Evolutionary conservation across 2,329 filamentous ascomycete species (phyloP).

Genomic region (Elsinoe arachidis): DNA sequence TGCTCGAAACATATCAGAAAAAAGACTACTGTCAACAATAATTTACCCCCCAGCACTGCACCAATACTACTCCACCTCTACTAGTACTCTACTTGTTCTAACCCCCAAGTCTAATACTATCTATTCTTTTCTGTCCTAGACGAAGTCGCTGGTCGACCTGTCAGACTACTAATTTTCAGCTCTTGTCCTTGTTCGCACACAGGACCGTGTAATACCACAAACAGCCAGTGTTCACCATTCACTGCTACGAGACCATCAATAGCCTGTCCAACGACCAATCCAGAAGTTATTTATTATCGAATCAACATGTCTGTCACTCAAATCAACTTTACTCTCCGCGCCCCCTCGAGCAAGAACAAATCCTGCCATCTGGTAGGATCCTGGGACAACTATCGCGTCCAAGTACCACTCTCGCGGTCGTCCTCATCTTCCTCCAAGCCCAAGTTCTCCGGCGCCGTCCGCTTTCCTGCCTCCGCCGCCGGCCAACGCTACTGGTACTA

Average conservation of each 20-base stretch:
- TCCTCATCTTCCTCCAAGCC: slow-evolving; percentile 64
- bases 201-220: slow-evolving; percentile 17
- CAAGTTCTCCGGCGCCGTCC: slow-evolving; percentile 92
- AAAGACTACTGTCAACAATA: slow-evolving; percentile 19
- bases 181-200: slow-evolving; percentile 40
- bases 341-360: slow-evolving; percentile 82
- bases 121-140: slow-evolving; percentile 16
- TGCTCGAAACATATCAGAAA: slow-evolving; percentile 29
- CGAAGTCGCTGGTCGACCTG: slow-evolving; percentile 36
- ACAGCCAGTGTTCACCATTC: slow-evolving; percentile 17
- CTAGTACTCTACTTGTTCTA: slow-evolving; percentile 12
- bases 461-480: slow-evolving; percentile 79
- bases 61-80: slow-evolving; percentile 12
- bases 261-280: slow-evolving; percentile 17
- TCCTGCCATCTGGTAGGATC: slow-evolving; percentile 95
- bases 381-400: slow-evolving; percentile 94
- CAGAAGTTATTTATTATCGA: slow-evolving; percentile 15
- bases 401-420: slow-evolving; percentile 90
- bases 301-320: slow-evolving; percentile 73
- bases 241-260: slow-evolving; percentile 18
- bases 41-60: slow-evolving; percentile 20
- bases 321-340: slow-evolving; percentile 91
- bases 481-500: slow-evolving; percentile 99
- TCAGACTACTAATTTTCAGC: slow-evolving; percentile 27
- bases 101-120: slow-evolving; percentile 5